Evolutionary conservation across 192 early-diverging fungal species (phyloP).

Genomic region (Backusella mclennaniae): DNA sequence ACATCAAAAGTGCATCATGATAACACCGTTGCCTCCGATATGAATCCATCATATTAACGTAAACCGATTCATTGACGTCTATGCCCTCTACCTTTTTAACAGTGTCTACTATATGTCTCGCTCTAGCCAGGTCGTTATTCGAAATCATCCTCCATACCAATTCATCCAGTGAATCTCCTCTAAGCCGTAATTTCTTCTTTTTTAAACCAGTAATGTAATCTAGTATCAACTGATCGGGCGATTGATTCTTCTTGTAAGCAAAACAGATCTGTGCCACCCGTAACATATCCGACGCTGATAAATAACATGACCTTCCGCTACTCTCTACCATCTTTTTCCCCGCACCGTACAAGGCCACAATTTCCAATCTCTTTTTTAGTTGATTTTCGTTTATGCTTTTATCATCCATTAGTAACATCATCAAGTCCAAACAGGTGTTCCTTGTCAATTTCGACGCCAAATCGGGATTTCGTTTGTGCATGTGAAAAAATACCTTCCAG

Average conservation of each 20-base stretch:
- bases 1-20: constrained; percentile 11
- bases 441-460: constrained; percentile 2
- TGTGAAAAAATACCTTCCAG: constrained; percentile 8
- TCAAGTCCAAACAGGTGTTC: constrained; percentile 4
- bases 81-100: neutral
- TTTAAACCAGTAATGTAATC: neutral
- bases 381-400: constrained; percentile 8
- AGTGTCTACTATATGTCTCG: constrained; percentile 2
- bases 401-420: constrained; percentile 10
- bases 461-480: neutral
- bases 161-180: constrained; percentile 24
- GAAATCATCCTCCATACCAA: constrained; percentile 21
- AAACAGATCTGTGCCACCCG: neutral
- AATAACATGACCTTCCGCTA: neutral
- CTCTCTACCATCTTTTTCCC: neutral
- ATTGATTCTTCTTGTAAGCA: neutral
- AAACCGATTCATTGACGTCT: neutral
- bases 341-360: constrained; percentile 3
- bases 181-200: neutral
- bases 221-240: neutral
- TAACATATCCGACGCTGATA: constrained; percentile 7
- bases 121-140: constrained; percentile 6
- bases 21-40: constrained; percentile 8
- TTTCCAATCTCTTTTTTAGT: constrained; percentile 1
- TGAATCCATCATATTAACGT: constrained; percentile 26